phyloP scores from a whole-genome alignment of 2,329 filamentous ascomycete genomes.

The Cladophialophora chaetospira region DNA sequence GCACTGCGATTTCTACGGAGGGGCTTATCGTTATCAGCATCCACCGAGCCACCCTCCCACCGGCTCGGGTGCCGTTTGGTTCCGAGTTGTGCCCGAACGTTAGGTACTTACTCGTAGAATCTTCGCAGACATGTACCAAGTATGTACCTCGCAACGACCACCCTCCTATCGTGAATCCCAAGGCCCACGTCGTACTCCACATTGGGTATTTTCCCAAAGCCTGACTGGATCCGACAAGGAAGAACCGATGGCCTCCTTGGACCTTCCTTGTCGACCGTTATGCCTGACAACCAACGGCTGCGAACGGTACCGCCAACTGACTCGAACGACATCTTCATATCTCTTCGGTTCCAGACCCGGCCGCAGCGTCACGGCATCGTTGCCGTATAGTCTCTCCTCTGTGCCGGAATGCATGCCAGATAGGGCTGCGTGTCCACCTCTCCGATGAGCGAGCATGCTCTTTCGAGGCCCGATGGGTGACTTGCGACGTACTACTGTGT shows the following conservation, averaged over 20 bases:
- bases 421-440: too few species aligned
- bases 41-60: neutral
- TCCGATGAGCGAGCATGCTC: too few species aligned
- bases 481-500: too few species aligned
- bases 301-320: neutral
- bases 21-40: neutral
- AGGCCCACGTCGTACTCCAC: neutral
- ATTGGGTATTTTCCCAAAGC: neutral
- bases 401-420: neutral
- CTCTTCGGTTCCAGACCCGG: neutral
- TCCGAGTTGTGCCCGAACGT: neutral
- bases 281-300: neutral
- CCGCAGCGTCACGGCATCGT: neutral
- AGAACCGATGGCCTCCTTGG: neutral
- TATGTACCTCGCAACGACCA: neutral
- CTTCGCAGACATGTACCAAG: neutral
- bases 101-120: too few species aligned
- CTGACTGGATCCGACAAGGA: neutral
- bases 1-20: neutral
- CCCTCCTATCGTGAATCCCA: neutral
- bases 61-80: neutral
- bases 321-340: too few species aligned
- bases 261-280: neutral
- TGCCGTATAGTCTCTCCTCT: neutral
- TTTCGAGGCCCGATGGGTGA: too few species aligned